phyloP scores from a whole-genome alignment of 139 green algal genomes.

The Chlorella sp. region DNA sequence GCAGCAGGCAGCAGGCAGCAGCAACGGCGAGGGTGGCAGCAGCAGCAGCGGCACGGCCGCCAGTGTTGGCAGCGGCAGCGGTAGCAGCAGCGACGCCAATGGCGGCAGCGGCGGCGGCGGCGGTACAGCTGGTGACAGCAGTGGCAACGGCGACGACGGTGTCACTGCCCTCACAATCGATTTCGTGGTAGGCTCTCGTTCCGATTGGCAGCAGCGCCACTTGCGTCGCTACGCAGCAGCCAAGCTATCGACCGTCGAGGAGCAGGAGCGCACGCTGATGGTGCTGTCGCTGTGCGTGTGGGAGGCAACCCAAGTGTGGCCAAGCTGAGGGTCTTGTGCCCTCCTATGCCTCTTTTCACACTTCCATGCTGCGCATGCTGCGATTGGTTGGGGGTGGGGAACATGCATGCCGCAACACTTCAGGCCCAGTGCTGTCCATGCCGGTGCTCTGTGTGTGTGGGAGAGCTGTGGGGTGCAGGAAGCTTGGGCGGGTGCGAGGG shows the following conservation, averaged over 20 bases:
- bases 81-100: background rate
- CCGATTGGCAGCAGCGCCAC: conserved; percentile 1
- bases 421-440: too few species aligned
- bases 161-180: background rate
- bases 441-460: background rate
- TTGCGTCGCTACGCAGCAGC: background rate
- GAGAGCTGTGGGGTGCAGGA: too few species aligned
- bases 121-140: background rate
- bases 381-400: background rate
- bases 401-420: too few species aligned
- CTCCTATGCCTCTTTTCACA: background rate
- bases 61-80: background rate
- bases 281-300: conserved; percentile 14
- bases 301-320: background rate
- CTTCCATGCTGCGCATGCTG: background rate
- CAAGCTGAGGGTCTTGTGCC: background rate
- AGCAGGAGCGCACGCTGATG: background rate
- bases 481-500: too few species aligned
- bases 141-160: background rate
- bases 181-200: background rate
- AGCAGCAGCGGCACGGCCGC: background rate
- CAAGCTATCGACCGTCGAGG: background rate
- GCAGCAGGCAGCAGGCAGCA: background rate
- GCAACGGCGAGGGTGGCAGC: background rate
- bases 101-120: background rate